A percentile compares a stretch with the other conserved stretches of the same genome.
Conservation (phyloP, 306 rosid genomes). For the Trifolium repens region DNA sequence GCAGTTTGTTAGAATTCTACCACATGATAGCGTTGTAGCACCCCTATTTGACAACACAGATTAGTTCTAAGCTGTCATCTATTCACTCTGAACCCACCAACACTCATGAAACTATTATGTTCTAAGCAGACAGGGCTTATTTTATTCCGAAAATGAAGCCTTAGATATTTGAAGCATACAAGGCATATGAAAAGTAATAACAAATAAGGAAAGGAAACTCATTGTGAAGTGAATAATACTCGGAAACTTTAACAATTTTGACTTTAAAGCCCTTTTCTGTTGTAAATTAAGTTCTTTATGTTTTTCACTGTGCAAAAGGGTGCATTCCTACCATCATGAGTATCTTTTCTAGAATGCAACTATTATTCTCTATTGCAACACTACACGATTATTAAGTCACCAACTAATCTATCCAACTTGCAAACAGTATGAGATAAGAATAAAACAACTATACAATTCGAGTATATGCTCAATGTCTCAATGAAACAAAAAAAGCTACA, state of each 20-base stretch:
- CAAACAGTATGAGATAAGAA: background rate
- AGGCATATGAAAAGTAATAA: constrained; percentile 14
- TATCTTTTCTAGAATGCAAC: background rate
- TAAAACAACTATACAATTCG: background rate
- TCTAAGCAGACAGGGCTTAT: background rate
- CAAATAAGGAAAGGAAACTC: constrained; percentile 1
- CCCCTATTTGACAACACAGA: background rate
- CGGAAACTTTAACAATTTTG: background rate
- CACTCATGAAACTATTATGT: background rate
- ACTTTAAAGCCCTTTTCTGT: constrained; percentile 6
- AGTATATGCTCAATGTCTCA: background rate
- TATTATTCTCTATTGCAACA: background rate
- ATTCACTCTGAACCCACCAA: constrained; percentile 9
- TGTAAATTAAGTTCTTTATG: constrained; percentile 19
- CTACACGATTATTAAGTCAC: background rate
- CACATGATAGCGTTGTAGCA: background rate
- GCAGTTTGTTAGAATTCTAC: background rate
- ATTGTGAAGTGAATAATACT: background rate
- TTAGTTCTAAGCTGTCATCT: background rate
- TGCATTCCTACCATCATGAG: background rate
- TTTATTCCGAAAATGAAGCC: background rate
- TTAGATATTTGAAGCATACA: constrained; percentile 22
- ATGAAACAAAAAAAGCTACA: no score
- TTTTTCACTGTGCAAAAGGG: background rate
- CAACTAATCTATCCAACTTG: background rate